Evolutionary conservation across 139 green algal species (phyloP), one percentile per base, ranked within the genome.

Genomic region (Haematococcus sp.): DNA sequence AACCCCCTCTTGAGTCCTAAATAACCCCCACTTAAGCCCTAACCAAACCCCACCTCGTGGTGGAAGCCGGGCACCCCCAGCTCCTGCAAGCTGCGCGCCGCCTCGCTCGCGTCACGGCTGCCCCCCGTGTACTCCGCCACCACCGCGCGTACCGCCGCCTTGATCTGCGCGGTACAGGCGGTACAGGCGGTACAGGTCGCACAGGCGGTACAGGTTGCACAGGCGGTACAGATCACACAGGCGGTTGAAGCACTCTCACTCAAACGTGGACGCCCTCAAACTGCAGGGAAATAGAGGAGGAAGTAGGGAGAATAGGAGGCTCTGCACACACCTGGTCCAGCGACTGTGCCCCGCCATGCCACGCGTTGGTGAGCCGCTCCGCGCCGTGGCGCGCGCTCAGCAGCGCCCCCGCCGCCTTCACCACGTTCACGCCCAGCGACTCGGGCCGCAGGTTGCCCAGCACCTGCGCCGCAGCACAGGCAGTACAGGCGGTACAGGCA

Each of bases 351-450:
- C 81, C 89, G 33, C 82, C 88, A 58, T 95, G 85, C 91, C 91
- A 97, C 83, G 90, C 96, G 63, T 84, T 84, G 34, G 83, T 78
- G 55, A 97, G 76, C 0, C 89, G 83, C 84, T 97, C 92, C 2
- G 82, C 88, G 22, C 87, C 90, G 75, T 97, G 93, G 23, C 88
- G 84, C 32, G 88, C 85, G 3, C 70, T 79, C 54, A 97, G 79
- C 74, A 92, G 76, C 7, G 78, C 63, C 31, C 85, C 88, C 83
- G 87, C 75, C 60, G 27, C 33, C 1, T 44, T 31, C 3, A 84
- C 68, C 63, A 79, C 74, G 46, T 28, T 61, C 27, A 96, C 65
- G 1, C 91, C 92, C 32, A 93, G 73, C 17, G 59, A 84, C 15
- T 85, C 79, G 27, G 86, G 81, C 27, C 73, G 74, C 66, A 97